Conservation (phyloP, 2,329 filamentous ascomycete species). For the Colletotrichum scovillei region DNA sequence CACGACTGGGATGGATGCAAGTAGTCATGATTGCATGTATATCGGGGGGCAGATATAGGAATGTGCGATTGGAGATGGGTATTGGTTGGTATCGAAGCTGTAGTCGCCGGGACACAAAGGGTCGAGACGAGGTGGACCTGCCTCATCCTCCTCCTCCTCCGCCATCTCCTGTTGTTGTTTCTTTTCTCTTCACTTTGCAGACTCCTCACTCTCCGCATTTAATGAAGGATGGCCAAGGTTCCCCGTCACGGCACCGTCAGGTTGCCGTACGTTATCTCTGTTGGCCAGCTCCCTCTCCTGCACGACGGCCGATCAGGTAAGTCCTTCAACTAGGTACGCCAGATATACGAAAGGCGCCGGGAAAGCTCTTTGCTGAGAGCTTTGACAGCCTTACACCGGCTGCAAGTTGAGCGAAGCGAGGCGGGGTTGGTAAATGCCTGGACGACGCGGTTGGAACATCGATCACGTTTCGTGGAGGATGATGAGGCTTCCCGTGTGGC, state of each 20-base stretch:
- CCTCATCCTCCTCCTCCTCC: neutral
- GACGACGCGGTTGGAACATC: neutral
- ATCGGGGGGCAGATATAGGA: slow-evolving; percentile 5
- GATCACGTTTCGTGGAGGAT: slow-evolving; percentile 8
- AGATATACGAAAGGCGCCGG: slow-evolving; percentile 9
- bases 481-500: neutral
- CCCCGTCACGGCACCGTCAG: slow-evolving; percentile 10
- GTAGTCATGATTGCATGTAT: slow-evolving; percentile 22
- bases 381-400: slow-evolving; percentile 19
- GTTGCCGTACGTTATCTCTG: slow-evolving; percentile 19
- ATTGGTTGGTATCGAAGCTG: slow-evolving; percentile 9
- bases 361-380: neutral
- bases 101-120: neutral
- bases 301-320: slow-evolving; percentile 10
- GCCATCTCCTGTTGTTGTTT: slow-evolving; percentile 11
- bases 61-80: neutral
- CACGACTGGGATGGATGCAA: slow-evolving; percentile 9
- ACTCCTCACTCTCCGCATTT: slow-evolving; percentile 3
- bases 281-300: neutral
- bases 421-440: slow-evolving; percentile 1
- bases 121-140: slow-evolving; percentile 4
- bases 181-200: slow-evolving; percentile 19
- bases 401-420: slow-evolving; percentile 12
- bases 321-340: neutral
- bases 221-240: neutral